Conservation (phyloP, 768 basidiomycete species). For the Cystobasidiopsis lactophilus region DNA sequence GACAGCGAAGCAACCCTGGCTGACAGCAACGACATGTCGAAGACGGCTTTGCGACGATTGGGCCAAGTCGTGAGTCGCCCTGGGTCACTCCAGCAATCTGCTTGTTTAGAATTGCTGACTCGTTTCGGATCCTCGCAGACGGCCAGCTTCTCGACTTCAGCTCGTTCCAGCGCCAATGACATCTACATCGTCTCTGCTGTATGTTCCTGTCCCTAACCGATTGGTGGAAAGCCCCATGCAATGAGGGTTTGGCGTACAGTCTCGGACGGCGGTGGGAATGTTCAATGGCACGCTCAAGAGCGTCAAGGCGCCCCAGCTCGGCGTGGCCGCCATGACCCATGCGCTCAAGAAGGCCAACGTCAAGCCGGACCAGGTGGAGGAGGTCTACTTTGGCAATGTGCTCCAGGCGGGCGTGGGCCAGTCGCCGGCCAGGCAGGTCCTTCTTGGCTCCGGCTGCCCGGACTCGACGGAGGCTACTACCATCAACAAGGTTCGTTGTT, state of each 20-base stretch:
- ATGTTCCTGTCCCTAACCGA: no score
- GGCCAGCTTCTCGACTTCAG: no score
- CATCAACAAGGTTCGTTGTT: slow-evolving; percentile 51
- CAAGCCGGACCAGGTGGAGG: slow-evolving; percentile 64
- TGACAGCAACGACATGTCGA: no score
- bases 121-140: no score
- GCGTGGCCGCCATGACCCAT: slow-evolving; percentile 66
- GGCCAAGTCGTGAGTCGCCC: no score
- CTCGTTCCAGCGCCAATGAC: no score
- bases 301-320: slow-evolving; percentile 77
- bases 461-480: slow-evolving; percentile 84
- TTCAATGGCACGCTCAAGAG: slow-evolving; percentile 74
- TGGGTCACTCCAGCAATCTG: no score
- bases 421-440: slow-evolving; percentile 92
- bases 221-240: no score
- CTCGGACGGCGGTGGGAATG: slow-evolving; percentile 76
- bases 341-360: slow-evolving; percentile 62
- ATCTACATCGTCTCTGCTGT: no score
- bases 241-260: slow-evolving; percentile 1
- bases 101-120: no score
- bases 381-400: slow-evolving; percentile 93
- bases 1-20: no score
- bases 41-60: no score
- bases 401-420: slow-evolving; percentile 94
- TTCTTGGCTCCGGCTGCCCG: slow-evolving; percentile 65